A percentile compares a stretch with the other conserved stretches of the same genome.
These are phyloP conservation scores for Salmacisia buchloeana DNA, from an alignment of 1,284 basidiomycete species.

Conservation along the genomic window DNA sequence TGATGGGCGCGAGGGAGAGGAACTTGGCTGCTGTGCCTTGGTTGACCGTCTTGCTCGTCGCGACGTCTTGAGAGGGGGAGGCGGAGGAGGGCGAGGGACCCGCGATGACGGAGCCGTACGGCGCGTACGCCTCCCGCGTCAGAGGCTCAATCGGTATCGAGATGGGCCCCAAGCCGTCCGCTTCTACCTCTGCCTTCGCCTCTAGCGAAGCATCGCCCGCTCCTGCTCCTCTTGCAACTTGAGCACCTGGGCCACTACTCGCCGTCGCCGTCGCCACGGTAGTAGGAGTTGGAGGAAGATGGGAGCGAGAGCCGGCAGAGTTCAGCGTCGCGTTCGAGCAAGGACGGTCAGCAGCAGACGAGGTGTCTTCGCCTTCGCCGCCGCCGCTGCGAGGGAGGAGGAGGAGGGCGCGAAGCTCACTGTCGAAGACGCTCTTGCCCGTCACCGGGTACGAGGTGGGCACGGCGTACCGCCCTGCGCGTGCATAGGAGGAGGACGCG, in stretches of 20 bases:
- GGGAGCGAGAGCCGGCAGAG: no score
- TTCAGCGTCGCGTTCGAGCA: no score
- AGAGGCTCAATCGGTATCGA: conserved; percentile 18
- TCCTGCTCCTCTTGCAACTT: no score
- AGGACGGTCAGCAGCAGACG: no score
- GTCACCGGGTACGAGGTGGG: neutral
- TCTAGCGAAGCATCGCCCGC: no score
- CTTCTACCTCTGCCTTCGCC: neutral
- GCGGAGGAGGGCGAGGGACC: conserved; percentile 15
- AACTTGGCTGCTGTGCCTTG: conserved; percentile 44
- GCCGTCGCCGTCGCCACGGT: no score
- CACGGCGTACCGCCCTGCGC: neutral
- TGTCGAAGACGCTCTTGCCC: neutral
- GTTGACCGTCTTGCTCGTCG: conserved; percentile 35
- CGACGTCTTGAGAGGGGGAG: conserved; percentile 5
- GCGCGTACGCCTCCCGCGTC: conserved; percentile 21
- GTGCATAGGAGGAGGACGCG: neutral
- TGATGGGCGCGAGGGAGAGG: conserved; percentile 24
- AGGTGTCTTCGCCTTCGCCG: no score
- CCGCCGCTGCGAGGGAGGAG: no score
- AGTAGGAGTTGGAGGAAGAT: no score
- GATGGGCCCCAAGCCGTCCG: neutral
- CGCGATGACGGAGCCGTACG: conserved; percentile 39
- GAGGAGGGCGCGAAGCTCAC: neutral
- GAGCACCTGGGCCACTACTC: no score